Evolutionary conservation across 2,329 filamentous ascomycete genomes (phyloP), one percentile per base, ranked within the genome.

Genomic region (Xylariaceae sp.): DNA sequence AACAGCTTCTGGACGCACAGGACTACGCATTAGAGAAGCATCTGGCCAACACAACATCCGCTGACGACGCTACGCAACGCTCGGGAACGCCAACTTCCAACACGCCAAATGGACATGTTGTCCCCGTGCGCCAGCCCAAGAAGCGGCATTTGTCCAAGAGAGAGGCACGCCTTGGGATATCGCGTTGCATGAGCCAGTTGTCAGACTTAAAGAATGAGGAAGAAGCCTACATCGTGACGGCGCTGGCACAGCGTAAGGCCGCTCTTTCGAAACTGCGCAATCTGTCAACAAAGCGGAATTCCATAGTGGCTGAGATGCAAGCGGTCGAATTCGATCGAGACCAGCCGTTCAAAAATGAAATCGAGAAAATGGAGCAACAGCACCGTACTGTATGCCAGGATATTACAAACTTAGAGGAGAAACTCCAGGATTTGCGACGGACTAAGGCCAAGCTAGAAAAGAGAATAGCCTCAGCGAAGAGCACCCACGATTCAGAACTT

Each of bases 131-230:
- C 26, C 83, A 86, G 58, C 83, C 83, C 0, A 73, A 72, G 29
- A 70, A 71, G 41, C 76, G 76, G 51, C 80, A 77, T 34, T 67
- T 81, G 8, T 79, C 84, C 0, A 73, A 91, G 13, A 76, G 77
- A 26, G 77, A 79, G 16, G 85, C 86, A 1, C 78, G 88, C n/a
- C 76, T 77, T 26, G 85, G 84, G 0, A 78, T 92, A 7, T 76
- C 80, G 15, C 77, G 76, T 47, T 78, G 81, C 46, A 87, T 92
- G 67, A 73, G 77, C 2, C 80, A 84, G 49, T 72, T 92, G 5
- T 81, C 81, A 0, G 77, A 78, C 8, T 71, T 92, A 22, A 89
- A 89, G 65, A 74, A 74, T 3, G 86, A 90, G 53, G 86, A 91
- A 70, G 74, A 84, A n/a, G 74, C 76, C 0, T 74, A 83, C 21